Conservation (phyloP, 768 basidiomycete species). For the Naganishia vaughanmartiniae region DNA sequence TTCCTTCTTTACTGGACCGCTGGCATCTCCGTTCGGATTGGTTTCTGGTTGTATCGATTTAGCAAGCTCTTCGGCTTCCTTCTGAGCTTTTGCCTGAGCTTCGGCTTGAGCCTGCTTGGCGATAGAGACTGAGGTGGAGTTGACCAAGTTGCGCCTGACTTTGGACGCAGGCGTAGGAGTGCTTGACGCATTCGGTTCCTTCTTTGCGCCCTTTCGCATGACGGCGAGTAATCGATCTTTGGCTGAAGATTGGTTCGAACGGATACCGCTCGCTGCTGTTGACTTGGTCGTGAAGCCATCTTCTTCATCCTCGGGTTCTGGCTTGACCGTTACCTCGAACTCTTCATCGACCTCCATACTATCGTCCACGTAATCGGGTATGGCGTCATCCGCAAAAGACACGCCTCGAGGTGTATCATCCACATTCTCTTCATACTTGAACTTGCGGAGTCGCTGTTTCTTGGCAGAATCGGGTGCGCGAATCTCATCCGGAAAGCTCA, state of each 20-base stretch:
- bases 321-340: conserved; percentile 35
- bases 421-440: conserved; percentile 18
- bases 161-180: conserved; percentile 20
- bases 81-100: conserved; percentile 29
- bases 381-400: conserved; percentile 40
- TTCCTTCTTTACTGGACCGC: conserved; percentile 33
- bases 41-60: conserved; percentile 7
- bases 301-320: conserved; percentile 44
- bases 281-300: conserved; percentile 39
- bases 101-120: conserved; percentile 26
- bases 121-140: conserved; percentile 29
- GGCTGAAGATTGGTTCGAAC: conserved; percentile 17
- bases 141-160: conserved; percentile 25
- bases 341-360: conserved; percentile 16
- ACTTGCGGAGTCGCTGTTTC: conserved; percentile 20
- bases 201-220: conserved; percentile 20
- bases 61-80: conserved; percentile 29
- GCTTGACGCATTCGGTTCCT: neutral
- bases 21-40: neutral
- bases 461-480: conserved; percentile 16
- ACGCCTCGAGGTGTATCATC: conserved; percentile 28
- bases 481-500: conserved; percentile 14
- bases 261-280: neutral
- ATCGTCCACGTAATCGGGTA: conserved; percentile 35
- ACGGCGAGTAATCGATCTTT: conserved; percentile 29